Conservation (phyloP, 2,329 filamentous ascomycete genomes). For the Hortaea werneckii region DNA sequence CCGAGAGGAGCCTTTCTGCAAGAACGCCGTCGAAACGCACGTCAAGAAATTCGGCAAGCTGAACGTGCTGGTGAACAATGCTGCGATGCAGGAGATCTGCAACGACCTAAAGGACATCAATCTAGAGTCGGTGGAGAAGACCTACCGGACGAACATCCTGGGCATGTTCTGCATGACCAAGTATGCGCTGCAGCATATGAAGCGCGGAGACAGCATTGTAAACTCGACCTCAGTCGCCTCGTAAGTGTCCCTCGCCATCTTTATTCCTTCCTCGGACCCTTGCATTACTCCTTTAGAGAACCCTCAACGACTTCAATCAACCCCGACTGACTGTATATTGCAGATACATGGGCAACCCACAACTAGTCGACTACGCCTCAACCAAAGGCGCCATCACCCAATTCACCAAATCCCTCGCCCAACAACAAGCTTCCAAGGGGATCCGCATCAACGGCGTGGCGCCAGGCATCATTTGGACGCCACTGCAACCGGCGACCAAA, state of each 20-base stretch:
- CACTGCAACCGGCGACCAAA: conserved; percentile 66
- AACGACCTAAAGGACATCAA: conserved; percentile 59
- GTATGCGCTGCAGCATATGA: conserved; percentile 65
- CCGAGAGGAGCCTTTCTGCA: conserved; percentile 55
- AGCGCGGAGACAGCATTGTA: conserved; percentile 64
- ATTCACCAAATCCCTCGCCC: conserved; percentile 67
- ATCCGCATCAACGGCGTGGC: conserved; percentile 70
- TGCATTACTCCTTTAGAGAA: neutral
- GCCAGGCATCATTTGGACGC: conserved; percentile 68
- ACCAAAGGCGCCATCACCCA: conserved; percentile 70
- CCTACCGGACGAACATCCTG: conserved; percentile 76
- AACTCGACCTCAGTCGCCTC: conserved; percentile 78
- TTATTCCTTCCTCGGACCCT: neutral
- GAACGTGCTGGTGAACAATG: conserved; percentile 66
- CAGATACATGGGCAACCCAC: conserved; percentile 60
- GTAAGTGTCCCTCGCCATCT: neutral
- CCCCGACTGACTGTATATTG: conserved; percentile 19
- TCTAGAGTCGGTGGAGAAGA: conserved; percentile 70
- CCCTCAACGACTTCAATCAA: neutral
- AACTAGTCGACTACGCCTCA: conserved; percentile 72
- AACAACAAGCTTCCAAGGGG: conserved; percentile 60
- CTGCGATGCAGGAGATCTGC: conserved; percentile 58
- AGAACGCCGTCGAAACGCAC: conserved; percentile 57
- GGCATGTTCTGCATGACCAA: conserved; percentile 68
- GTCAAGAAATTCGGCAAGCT: conserved; percentile 56